Evolutionary conservation across 441 rosid genomes (phyloP), one percentile per base, ranked within the genome.

Genomic region (Macaranga tanarius): DNA sequence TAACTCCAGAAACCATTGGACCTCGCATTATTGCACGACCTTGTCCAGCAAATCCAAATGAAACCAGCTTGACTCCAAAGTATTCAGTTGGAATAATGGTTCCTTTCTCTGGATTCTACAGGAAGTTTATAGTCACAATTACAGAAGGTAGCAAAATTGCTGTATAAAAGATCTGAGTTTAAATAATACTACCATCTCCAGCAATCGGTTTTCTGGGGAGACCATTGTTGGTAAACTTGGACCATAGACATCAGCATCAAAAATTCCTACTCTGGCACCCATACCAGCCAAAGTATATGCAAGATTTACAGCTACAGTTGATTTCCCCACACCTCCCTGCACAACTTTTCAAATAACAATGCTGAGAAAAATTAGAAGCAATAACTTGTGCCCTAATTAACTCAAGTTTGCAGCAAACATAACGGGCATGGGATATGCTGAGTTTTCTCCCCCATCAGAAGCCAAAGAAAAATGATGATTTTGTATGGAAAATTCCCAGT

Each of bases 261-360:
- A 95, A 82, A 92, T 88, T 51, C 97, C 99, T 72, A 95, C 99
- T 82, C 97, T 81, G 51, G 97, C 97, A 71, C 99, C 99, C 97
- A 95, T 94, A 75, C 88, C 97, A 76, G 94, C 94, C 79, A 92
- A 84, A 70, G 97, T 90, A 76, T 90, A 94, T n/a, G 94, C 97
- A 80, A 94, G 97, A 76, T 94, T 94, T 73, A 94, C 97, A 40
- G 99, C 97, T 72, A 92, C 87, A 50, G 99, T 94, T 59, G 97
- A 94, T 85, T 94, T 94, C 26, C 99, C 99, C 56, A 94, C 97
- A 58, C 99, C 99, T 81, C 99, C 97, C 99, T 94, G 90, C 81
- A 90, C 81, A 55, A 76, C 77, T 87, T 84, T 82, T 76, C 78
- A 74, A 75, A 77, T 57, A 71, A 58, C 65, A 81, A 80, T 82